phyloP scores from a whole-genome alignment of 805 yeast species.

The Candida methanosorbosa region DNA sequence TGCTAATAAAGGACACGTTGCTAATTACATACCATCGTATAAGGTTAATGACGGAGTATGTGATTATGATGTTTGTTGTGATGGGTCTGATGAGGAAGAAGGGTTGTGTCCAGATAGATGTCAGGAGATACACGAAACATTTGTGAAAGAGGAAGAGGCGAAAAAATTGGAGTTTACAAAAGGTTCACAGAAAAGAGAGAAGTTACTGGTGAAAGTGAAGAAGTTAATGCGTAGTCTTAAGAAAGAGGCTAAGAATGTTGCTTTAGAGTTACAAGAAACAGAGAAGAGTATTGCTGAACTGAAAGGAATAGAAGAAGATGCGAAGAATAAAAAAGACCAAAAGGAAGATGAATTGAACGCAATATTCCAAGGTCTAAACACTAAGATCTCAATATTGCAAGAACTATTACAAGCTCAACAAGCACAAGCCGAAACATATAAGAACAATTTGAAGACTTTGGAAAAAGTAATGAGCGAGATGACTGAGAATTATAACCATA shows the following conservation, averaged over 20 bases:
- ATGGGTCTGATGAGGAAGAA: conserved; percentile 76
- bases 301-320: too few species aligned
- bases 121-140: conserved; percentile 31
- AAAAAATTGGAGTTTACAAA: conserved; percentile 13
- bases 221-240: conserved; percentile 10
- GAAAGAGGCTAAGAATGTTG: not conserved
- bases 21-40: conserved; percentile 53
- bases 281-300: conserved; percentile 14
- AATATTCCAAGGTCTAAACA: conserved; percentile 1
- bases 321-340: too few species aligned
- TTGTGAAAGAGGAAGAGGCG: conserved; percentile 5
- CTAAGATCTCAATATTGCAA: not conserved
- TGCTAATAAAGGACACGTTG: conserved; percentile 60
- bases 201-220: conserved; percentile 21
- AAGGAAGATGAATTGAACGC: conserved; percentile 5
- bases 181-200: conserved; percentile 28
- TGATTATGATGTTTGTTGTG: conserved; percentile 85
- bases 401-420: not conserved
- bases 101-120: conserved; percentile 51
- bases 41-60: conserved; percentile 86
- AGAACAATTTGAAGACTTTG: conserved; percentile 21
- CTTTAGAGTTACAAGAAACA: conserved; percentile 2
- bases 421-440: not conserved
- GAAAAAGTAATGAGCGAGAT: conserved; percentile 42
- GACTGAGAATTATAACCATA: conserved; percentile 60